Conservation (phyloP, 768 basidiomycete species). For the Suillus americanus region DNA sequence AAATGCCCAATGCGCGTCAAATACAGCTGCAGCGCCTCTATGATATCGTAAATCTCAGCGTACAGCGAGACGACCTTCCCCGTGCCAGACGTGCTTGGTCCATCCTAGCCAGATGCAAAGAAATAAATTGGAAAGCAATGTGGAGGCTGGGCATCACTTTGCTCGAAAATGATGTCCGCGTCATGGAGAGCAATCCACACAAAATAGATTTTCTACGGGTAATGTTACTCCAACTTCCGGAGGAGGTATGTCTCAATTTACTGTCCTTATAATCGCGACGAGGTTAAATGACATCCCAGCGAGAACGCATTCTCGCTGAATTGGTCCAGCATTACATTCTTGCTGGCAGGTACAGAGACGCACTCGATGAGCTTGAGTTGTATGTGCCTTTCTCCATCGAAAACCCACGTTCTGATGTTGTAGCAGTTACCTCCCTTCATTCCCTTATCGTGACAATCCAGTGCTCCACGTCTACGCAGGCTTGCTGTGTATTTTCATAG, state of each 20-base stretch:
- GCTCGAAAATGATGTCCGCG: conserved; percentile 37
- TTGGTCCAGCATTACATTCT: conserved; percentile 67
- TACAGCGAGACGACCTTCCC: conserved; percentile 63
- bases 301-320: conserved; percentile 73
- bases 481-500: conserved; percentile 64
- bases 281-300: conserved; percentile 40
- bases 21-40: conserved; percentile 72
- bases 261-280: conserved; percentile 5
- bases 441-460: conserved; percentile 83
- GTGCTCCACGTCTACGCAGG: conserved; percentile 84
- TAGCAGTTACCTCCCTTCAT: conserved; percentile 77
- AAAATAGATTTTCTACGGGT: conserved; percentile 61
- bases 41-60: conserved; percentile 69
- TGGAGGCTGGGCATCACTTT: conserved; percentile 71
- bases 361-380: conserved; percentile 86
- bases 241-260: conserved; percentile 49
- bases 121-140: conserved; percentile 69
- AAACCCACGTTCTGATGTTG: conserved; percentile 3
- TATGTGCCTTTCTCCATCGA: conserved; percentile 36
- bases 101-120: conserved; percentile 74
- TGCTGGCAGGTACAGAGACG: conserved; percentile 57
- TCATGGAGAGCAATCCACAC: conserved; percentile 30
- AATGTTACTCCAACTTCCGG: conserved; percentile 69
- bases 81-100: conserved; percentile 72
- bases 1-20: conserved; percentile 56